Conservation (phyloP, 768 basidiomycete genomes). For the Collybiopsis luxurians region DNA sequence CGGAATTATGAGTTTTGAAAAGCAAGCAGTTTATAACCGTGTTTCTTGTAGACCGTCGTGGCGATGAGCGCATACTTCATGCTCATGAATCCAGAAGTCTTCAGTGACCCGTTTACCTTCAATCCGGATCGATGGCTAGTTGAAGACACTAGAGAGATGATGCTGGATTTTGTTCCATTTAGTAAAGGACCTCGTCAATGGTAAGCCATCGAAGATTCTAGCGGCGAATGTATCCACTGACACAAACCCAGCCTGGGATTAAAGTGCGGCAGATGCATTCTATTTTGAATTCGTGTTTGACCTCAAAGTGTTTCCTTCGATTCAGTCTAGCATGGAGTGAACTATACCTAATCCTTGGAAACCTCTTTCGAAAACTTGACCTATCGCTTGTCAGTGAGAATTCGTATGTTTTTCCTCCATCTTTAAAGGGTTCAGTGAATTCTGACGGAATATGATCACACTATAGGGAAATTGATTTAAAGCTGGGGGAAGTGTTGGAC, state of each 20-base stretch:
- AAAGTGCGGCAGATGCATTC: too few relatives aligned
- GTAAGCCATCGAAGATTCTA: neutral
- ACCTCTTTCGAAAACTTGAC: neutral
- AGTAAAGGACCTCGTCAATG: neutral
- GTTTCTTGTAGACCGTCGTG: constrained; percentile 34
- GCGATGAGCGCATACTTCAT: constrained; percentile 29
- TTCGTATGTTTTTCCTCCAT: neutral
- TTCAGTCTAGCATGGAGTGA: constrained; percentile 7
- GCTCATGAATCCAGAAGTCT: constrained; percentile 33
- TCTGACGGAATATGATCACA: neutral
- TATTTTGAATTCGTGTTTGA: too few relatives aligned
- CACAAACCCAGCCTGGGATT: too few relatives aligned
- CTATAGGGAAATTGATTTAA: neutral
- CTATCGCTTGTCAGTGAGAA: constrained; percentile 9
- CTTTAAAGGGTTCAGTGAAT: neutral
- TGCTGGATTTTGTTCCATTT: constrained; percentile 37
- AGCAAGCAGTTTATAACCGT: neutral
- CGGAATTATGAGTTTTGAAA: neutral
- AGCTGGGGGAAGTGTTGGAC: neutral
- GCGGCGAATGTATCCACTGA: neutral
- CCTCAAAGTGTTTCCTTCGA: neutral
- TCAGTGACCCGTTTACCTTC: constrained; percentile 35
- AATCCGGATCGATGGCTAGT: constrained; percentile 39
- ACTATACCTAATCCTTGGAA: constrained; percentile 1
- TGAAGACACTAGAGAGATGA: constrained; percentile 26